These are phyloP conservation scores for Pestalotiopsis sp. DNA, from an alignment of 2,329 filamentous ascomycete genomes.

Conservation along the genomic window DNA sequence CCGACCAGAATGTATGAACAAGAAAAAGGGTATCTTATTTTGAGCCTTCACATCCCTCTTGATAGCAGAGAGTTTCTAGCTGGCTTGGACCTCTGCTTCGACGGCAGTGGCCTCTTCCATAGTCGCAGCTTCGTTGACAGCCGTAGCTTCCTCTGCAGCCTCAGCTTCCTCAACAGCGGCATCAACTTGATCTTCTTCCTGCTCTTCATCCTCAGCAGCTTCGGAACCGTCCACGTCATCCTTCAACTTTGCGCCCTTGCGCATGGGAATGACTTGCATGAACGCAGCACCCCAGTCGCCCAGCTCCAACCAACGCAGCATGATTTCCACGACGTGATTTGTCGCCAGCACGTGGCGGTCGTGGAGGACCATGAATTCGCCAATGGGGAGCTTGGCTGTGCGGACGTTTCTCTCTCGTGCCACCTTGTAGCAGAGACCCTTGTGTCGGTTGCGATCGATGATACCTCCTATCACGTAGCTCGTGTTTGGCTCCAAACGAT, in stretches of 20 bases:
- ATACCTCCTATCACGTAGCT: conserved; percentile 93
- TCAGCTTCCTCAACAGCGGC: neutral
- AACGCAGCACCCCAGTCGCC: conserved; percentile 94
- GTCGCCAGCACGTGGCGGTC: conserved; percentile 86
- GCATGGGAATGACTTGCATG: conserved; percentile 81
- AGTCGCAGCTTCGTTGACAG: neutral
- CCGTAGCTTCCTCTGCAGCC: neutral
- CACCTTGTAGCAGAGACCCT: conserved; percentile 87
- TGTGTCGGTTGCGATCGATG: conserved; percentile 95
- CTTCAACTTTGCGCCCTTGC: conserved; percentile 79
- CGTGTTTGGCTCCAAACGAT: conserved; percentile 81
- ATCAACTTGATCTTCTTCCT: neutral
- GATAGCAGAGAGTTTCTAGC: neutral
- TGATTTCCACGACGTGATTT: conserved; percentile 96
- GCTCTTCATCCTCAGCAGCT: conserved; percentile 12
- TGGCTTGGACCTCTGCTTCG: neutral
- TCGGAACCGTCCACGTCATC: conserved; percentile 27
- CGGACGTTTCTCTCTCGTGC: conserved; percentile 76
- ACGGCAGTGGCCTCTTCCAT: neutral
- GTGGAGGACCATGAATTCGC: conserved; percentile 91
- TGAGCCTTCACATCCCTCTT: neutral
- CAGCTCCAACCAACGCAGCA: conserved; percentile 88
- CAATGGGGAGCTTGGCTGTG: conserved; percentile 90
- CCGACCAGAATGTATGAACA: too few relatives aligned
- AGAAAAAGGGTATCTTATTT: neutral